Evolutionary conservation across 2,329 filamentous ascomycete species (phyloP), one percentile per base, ranked within the genome.

Genomic region (Hirsutella thompsonii): DNA sequence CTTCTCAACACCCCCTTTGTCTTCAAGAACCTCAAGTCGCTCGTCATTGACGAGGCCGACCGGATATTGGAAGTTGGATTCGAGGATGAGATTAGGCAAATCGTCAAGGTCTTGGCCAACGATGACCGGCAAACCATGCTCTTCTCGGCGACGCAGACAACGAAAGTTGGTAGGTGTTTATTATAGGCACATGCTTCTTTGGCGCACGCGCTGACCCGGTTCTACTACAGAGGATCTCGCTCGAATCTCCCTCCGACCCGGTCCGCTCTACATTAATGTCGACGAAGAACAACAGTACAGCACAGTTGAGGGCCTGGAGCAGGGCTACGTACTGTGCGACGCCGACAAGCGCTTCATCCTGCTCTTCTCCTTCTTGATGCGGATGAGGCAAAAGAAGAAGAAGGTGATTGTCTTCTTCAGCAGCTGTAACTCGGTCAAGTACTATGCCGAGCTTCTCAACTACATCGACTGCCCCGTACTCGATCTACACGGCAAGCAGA

Each of bases 121-220:
- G 81, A 93, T 43, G 79, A 89, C 49, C 72, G 92, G 45, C 90
- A 96, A 63, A 95, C 89, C 0, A 92, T 94, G 81, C 76, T 98
- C n/a, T 98, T 98, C 71, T 95, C 88, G 13, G 92, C 92, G 13
- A 98, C 92, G 4, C 92, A 96, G 63, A 98, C 92, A 3, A 96
- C 90, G 42, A 96, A 98, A 66, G 92, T 98, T 50, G 55, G 54
- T 55, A 49, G 23, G 54, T 55, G 40, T 20, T 20, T 26, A 19
- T 5, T 20, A 14, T 36, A 3, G 14, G 8, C 8, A 8, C 9
- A 5, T 23, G 14, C 14, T 18, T 8, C 18, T 34, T 13, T 5
- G 8, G 5, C 14, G 4, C 20, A 18, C 2, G 14, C 8, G 11
- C n/a, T 34, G 14, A 16, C 29, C 21, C 16, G 2, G n/a, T 38